phyloP scores from a whole-genome alignment of 2,329 filamentous ascomycete genomes.

The Exophiala phaeomuriformis region DNA sequence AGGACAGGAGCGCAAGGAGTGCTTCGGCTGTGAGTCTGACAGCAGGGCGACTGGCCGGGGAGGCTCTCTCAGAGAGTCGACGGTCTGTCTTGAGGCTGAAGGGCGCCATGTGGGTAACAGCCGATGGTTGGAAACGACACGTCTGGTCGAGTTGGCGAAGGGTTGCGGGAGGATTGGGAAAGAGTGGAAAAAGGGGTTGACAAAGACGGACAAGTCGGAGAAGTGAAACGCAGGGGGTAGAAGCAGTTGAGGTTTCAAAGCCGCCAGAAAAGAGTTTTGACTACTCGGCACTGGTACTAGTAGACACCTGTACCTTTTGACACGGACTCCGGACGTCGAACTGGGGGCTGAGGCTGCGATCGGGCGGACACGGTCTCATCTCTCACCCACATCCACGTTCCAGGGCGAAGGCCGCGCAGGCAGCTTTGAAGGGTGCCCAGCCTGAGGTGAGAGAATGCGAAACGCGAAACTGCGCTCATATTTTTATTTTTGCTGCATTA shows the following conservation, averaged over 20 bases:
- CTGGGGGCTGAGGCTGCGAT: too few species aligned
- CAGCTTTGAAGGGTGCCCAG: too few species aligned
- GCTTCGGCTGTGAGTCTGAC: background rate
- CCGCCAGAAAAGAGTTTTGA: slow-evolving; percentile 8
- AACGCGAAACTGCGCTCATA: too few species aligned
- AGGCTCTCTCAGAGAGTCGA: slow-evolving; percentile 3
- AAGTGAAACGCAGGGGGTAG: slow-evolving; percentile 16
- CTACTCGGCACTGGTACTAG: background rate
- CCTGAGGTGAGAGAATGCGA: too few species aligned
- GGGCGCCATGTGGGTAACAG: slow-evolving; percentile 7
- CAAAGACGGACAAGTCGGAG: background rate
- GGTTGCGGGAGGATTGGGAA: slow-evolving; percentile 3
- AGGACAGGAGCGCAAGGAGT: slow-evolving; percentile 13
- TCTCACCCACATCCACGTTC: too few species aligned
- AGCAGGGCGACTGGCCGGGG: slow-evolving; percentile 18
- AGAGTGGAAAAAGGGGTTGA: slow-evolving; percentile 6
- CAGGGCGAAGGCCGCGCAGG: too few species aligned
- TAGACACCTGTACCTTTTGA: background rate
- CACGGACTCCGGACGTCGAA: too few species aligned
- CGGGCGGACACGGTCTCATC: too few species aligned
- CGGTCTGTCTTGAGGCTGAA: slow-evolving; percentile 8
- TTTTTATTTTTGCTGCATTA: too few species aligned
- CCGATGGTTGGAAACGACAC: background rate
- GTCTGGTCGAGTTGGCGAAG: slow-evolving; percentile 10
- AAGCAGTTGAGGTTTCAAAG: slow-evolving; percentile 10